Base-by-base conservation (phyloP, 495 filamentous ascomycete species). In the Bacidia rubella region DNA sequence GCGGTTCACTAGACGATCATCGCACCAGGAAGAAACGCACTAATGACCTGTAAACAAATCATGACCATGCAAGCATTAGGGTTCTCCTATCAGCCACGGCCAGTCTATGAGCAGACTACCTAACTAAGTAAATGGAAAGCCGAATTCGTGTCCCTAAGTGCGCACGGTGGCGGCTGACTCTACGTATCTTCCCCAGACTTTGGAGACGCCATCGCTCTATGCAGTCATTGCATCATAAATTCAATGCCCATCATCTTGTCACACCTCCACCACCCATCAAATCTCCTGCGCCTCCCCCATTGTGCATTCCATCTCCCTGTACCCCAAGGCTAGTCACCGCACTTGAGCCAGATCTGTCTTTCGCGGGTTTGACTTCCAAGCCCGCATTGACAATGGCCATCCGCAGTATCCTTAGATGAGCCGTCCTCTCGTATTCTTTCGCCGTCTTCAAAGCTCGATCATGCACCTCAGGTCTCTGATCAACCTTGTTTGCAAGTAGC, bases 331-430 rank as follows among this genome's bases (percentile, higher is more conserved):
- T 15, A n/a, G n/a, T n/a, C 29, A 7, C 7, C 29, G 15, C 29
- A 35, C 15, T 35, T 35, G 29, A 35, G 29, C 5, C 17, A 19
- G 25, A 11, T 25, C 22, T 29, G 20, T 50, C 47, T 50, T 38
- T 29, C 22, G 47, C 19, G 2, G 47, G 64, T 53, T 74, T 75
- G 10, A 95, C 74, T 52, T 92, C 86, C 20, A 96, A 67, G 9
- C 86, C 87, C 0, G 87, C 83, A 11, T 76, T 72, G 5, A 81
- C 65, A 27, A 93, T 74, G 50, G 83, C 82, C 63, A 93, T 81
- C 47, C 83, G 79, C 44, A 87, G 68, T 40, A 96, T 68, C 39
- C 86, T 77, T 56, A 89, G 72, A 42, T 86, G 75, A 12, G 87
- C 78, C 52, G 85, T 81, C 23, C 75, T 73, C 60, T 88, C 79